Evolutionary conservation across 208 protist genomes (phyloP).

Genomic region (Crithidia acanthocephali): DNA sequence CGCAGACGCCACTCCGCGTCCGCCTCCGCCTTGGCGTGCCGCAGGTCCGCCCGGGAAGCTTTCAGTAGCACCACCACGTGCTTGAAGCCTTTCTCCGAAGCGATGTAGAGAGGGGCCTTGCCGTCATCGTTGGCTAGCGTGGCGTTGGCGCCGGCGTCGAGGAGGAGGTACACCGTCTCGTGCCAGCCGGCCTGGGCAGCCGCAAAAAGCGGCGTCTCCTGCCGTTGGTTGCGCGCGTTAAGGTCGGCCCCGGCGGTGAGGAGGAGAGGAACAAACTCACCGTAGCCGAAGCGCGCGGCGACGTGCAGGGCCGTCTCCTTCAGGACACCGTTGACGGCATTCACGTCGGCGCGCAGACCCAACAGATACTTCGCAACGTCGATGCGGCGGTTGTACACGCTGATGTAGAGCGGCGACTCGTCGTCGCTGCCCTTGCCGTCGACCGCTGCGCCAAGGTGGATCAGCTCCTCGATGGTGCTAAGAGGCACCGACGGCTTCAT

Average conservation of each 20-base stretch:
- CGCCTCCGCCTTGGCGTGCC: constrained; percentile 68
- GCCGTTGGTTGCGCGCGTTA: constrained; percentile 66
- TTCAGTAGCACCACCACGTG: constrained; percentile 85
- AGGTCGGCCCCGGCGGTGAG: constrained; percentile 56
- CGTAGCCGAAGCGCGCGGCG: constrained; percentile 58
- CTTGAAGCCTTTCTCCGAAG: constrained; percentile 84
- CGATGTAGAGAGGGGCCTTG: constrained; percentile 85
- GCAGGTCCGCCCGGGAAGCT: constrained; percentile 50
- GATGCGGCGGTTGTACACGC: constrained; percentile 70
- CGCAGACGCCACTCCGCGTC: constrained; percentile 59
- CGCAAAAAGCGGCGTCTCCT: constrained; percentile 82
- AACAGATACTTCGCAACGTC: constrained; percentile 73
- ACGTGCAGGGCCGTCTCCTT: constrained; percentile 82
- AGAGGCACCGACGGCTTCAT: constrained; percentile 72
- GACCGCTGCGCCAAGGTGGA: constrained; percentile 65
- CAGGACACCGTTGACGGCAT: constrained; percentile 52
- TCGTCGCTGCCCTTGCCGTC: constrained; percentile 58
- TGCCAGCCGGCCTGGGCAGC: constrained; percentile 74
- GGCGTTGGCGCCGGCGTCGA: constrained; percentile 60
- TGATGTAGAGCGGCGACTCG: constrained; percentile 87
- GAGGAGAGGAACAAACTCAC: constrained; percentile 48
- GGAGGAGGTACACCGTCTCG: constrained; percentile 67
- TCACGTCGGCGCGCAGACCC: constrained; percentile 61
- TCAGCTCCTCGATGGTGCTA: constrained; percentile 49
- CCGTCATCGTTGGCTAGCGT: constrained; percentile 76